Conservation (phyloP, 345 rosid species). For the Raphanus sativus region DNA sequence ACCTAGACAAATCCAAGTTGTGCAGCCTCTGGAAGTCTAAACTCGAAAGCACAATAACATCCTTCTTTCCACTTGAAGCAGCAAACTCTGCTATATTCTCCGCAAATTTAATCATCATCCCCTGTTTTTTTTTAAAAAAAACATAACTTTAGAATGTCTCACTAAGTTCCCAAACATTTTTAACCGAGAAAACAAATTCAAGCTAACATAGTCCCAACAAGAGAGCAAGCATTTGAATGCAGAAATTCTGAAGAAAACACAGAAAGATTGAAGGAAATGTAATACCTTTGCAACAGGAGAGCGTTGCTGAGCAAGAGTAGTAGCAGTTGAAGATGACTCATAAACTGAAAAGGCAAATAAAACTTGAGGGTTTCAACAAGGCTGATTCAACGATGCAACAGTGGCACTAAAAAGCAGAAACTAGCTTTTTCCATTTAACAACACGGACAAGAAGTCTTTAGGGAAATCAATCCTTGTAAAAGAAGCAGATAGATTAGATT, state of each 20-base stretch:
- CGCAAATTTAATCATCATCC: conserved; percentile 77
- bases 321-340: conserved; percentile 49
- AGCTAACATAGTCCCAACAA: conserved; percentile 3
- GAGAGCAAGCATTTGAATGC: neutral
- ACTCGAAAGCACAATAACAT: conserved; percentile 69
- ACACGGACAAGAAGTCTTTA: neutral
- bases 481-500: neutral
- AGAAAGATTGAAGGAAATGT: neutral
- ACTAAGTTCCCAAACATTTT: neutral
- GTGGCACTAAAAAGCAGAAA: neutral
- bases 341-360: conserved; percentile 45
- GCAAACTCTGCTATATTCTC: conserved; percentile 80
- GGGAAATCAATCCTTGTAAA: neutral
- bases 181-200: neutral
- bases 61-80: conserved; percentile 69
- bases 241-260: neutral
- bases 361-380: conserved; percentile 1
- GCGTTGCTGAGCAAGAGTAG: conserved; percentile 70
- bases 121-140: conserved; percentile 43
- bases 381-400: neutral
- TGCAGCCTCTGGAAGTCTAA: conserved; percentile 88
- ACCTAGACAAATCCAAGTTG: conserved; percentile 84
- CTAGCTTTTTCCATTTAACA: neutral
- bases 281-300: conserved; percentile 76
- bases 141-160: neutral